Conservation (phyloP, 257 asterid species). For the Ocimum tenuiflorum region DNA sequence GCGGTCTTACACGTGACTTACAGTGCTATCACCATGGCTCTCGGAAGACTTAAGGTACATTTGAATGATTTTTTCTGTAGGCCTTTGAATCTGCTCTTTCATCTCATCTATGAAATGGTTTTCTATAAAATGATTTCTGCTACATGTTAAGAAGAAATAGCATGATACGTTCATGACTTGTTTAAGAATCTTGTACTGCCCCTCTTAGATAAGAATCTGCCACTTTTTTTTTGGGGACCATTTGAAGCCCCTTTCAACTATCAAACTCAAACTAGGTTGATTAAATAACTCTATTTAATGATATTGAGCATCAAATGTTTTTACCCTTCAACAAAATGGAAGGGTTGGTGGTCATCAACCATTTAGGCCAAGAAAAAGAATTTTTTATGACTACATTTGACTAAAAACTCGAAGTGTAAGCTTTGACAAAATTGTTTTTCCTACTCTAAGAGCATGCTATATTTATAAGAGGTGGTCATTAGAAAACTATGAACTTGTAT, state of each 20-base stretch:
- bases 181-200: no score
- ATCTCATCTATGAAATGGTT: neutral
- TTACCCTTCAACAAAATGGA: neutral
- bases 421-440: neutral
- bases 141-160: neutral
- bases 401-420: neutral
- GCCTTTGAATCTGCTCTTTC: neutral
- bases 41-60: constrained; percentile 82
- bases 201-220: no score
- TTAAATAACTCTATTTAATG: neutral
- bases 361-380: neutral
- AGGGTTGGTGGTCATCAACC: neutral
- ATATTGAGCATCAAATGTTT: neutral
- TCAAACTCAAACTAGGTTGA: neutral
- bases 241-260: no score
- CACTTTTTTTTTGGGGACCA: no score
- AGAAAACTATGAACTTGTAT: neutral
- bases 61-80: neutral
- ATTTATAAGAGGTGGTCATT: neutral
- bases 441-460: neutral
- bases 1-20: constrained; percentile 78
- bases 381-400: neutral
- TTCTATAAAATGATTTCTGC: neutral
- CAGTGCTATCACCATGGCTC: constrained; percentile 81
- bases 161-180: no score